These are phyloP conservation scores for Phytopythium aichiense DNA, from an alignment of 352 stramenopile species.

Conservation along the genomic window DNA sequence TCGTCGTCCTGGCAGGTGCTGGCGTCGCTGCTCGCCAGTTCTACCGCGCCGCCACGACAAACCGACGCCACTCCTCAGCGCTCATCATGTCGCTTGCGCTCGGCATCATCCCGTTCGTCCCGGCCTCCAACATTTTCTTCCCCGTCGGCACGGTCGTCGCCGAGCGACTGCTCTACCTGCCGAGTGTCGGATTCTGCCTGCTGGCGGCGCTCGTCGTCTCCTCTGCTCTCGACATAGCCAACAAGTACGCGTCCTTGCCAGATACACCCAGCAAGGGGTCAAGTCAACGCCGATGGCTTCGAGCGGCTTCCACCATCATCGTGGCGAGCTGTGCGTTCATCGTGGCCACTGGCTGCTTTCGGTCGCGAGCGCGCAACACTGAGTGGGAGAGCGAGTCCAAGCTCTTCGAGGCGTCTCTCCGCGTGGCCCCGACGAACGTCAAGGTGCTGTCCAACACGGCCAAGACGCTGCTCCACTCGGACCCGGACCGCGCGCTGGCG, in stretches of 20 bases:
- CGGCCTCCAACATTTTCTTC: conserved; percentile 89
- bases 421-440: conserved; percentile 58
- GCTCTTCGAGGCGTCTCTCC: conserved; percentile 53
- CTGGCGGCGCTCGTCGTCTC: conserved; percentile 42
- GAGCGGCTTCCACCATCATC: conserved; percentile 1
- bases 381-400: conserved; percentile 60
- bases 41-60: neutral
- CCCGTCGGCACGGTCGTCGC: conserved; percentile 89
- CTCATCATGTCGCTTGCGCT: conserved; percentile 65
- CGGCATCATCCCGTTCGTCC: conserved; percentile 83
- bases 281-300: neutral
- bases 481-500: conserved; percentile 31
- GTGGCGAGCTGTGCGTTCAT: conserved; percentile 18
- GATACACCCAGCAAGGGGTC: neutral
- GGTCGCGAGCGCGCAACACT: conserved; percentile 46
- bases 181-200: conserved; percentile 82
- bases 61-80: conserved; percentile 11
- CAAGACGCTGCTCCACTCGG: conserved; percentile 51
- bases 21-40: conserved; percentile 4
- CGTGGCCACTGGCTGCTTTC: conserved; percentile 28
- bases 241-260: conserved; percentile 13
- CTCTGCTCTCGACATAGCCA: conserved; percentile 16
- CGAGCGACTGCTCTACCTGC: conserved; percentile 90
- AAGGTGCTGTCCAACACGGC: conserved; percentile 76
- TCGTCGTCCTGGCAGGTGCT: conserved; percentile 24